These are phyloP conservation scores for Podosphaera xanthii DNA, from an alignment of 2,329 filamentous ascomycete genomes.

Conservation along the genomic window DNA sequence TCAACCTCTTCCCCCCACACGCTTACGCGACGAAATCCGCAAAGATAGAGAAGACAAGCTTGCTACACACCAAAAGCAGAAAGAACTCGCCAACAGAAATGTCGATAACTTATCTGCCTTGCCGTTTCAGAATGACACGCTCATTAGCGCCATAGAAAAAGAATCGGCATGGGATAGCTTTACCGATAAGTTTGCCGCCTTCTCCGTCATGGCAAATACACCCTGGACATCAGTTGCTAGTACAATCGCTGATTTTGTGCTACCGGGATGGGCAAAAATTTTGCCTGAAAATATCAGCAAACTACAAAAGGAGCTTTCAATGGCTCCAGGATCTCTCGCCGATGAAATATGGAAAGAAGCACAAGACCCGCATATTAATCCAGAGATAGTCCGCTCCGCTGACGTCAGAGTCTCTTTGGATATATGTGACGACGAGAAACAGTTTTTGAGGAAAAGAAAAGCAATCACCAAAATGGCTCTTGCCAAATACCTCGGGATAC, in stretches of 20 bases:
- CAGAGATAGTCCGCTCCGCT: constrained; percentile 68
- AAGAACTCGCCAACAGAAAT: constrained; percentile 10
- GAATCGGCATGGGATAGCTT: constrained; percentile 15
- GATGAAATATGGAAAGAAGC: constrained; percentile 89
- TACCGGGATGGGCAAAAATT: constrained; percentile 62
- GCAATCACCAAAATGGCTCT: constrained; percentile 47
- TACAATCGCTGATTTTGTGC: constrained; percentile 42
- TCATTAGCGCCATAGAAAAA: constrained; percentile 5
- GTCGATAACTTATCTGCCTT: constrained; percentile 8
- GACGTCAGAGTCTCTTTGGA: constrained; percentile 59
- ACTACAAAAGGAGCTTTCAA: constrained; percentile 67
- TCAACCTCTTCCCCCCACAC: constrained; percentile 15
- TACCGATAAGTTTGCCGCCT: constrained; percentile 14
- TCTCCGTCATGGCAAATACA: constrained; percentile 30
- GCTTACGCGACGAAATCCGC: constrained; percentile 9
- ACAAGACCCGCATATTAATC: constrained; percentile 60
- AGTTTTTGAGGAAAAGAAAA: constrained; percentile 47
- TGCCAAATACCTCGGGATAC: constrained; percentile 58
- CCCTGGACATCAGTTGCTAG: constrained; percentile 33
- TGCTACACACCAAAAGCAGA: constrained; percentile 8
- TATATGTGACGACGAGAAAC: constrained; percentile 63
- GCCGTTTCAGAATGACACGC: constrained; percentile 9
- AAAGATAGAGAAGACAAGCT: constrained; percentile 6
- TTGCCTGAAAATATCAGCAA: constrained; percentile 61
- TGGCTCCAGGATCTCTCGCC: constrained; percentile 69